Base-by-base conservation (phyloP, 2,329 filamentous ascomycete species). In the Aspergillus awamori region DNA sequence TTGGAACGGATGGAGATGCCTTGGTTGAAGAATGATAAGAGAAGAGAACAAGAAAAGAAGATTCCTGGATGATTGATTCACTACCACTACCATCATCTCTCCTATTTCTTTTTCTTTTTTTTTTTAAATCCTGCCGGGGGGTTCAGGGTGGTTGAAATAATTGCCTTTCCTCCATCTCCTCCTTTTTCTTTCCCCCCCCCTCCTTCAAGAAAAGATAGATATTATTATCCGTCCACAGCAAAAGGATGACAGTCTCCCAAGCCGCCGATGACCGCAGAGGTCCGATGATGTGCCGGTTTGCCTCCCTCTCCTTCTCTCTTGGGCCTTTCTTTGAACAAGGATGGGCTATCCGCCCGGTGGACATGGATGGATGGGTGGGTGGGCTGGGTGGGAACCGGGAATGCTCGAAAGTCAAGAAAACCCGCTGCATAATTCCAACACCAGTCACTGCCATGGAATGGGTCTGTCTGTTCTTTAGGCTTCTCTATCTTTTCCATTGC, bases 201-300 rank as follows among this genome's bases (percentile, higher is more conserved):
- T 45, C 41, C 8, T 36, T 36, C 41, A 15, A 43, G 39, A 36
- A 10, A 13, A 36, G 11, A 36, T 13, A 36, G 11, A 36, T 10
- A 30, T 30, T 15, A 36, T 36, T 36, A 13, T 36, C 33, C 33
- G 11, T 36, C 8, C 11, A 36, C 5, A 36, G 33, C 33, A 36
- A 36, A 36, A 36, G 33, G 33, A 13, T 36, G 33, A 36, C 33
- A 36, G 11, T 13, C 41, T 24, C 5, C 20, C 41, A 45, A 45
- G 41, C 41, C 41, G 20, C 11, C 17, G 41, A 20, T 47, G 43
- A 51, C 47, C 30, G 47, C 47, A 47, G 3, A 43, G 53, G 39
- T 56, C 53, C 30, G 53, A 45, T 56, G 53, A 56, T 56, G 53
- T 15, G 39, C 53, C 53, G 39, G 30, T 56, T 56, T 56, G 53